Conservation (phyloP, 345 rosid species). For the Euclidium syriacum region DNA sequence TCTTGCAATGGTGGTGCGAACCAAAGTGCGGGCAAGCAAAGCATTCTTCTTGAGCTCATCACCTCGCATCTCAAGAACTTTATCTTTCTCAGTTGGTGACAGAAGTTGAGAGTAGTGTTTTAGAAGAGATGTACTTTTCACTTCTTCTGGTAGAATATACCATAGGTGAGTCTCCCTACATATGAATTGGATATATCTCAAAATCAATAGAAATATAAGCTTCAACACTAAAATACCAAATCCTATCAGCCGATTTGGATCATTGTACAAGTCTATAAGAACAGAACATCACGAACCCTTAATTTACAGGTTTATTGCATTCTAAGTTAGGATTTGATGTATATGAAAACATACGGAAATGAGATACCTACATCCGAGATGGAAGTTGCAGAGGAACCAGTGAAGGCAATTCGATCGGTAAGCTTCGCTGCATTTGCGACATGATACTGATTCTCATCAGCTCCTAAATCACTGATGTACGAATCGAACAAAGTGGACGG, state of each 20-base stretch:
- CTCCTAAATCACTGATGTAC: not conserved
- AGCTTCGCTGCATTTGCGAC: slow-evolving; percentile 31
- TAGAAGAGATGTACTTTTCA: slow-evolving; percentile 53
- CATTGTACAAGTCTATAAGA: not conserved
- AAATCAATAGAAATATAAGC: too few relatives aligned
- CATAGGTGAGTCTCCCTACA: slow-evolving; percentile 85
- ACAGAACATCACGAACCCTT: too few relatives aligned
- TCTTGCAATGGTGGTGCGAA: slow-evolving; percentile 88
- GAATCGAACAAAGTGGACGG: not conserved
- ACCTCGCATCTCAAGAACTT: slow-evolving; percentile 45
- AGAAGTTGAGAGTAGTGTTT: slow-evolving; percentile 56
- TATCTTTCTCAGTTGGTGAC: slow-evolving; percentile 64
- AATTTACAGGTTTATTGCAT: too few relatives aligned
- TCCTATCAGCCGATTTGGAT: not conserved
- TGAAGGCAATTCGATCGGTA: slow-evolving; percentile 37
- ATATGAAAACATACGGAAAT: not conserved
- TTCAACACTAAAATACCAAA: not conserved
- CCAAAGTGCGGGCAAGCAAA: slow-evolving; percentile 72
- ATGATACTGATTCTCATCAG: slow-evolving; percentile 16
- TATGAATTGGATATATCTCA: not conserved
- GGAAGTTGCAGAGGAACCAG: slow-evolving; percentile 52
- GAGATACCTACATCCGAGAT: slow-evolving; percentile 44
- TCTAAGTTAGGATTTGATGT: not conserved
- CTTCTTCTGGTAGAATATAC: slow-evolving; percentile 76
- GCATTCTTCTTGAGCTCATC: slow-evolving; percentile 71